Evolutionary conservation across 495 filamentous ascomycete genomes (phyloP).

Genomic region (Aspergillus steynii): DNA sequence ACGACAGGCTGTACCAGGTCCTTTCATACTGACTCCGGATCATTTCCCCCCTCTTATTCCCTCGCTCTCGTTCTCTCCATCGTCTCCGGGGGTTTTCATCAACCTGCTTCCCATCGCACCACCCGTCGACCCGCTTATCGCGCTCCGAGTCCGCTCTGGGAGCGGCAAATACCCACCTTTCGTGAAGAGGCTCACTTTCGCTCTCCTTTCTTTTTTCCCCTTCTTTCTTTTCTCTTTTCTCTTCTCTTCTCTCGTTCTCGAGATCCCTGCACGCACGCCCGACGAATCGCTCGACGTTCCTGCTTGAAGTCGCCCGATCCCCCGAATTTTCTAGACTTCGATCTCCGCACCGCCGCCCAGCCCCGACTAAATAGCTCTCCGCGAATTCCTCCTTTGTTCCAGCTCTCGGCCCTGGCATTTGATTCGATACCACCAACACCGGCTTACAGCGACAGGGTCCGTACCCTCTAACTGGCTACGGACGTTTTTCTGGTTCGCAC

Average conservation of each 20-base stretch:
- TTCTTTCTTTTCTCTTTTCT: not conserved
- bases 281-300: too few species aligned
- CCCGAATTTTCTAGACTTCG: too few species aligned
- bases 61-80: not conserved
- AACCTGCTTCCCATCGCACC: not conserved
- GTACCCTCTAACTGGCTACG: too few species aligned
- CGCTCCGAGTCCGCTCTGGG: slow-evolving; percentile 2
- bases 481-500: too few species aligned
- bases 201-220: not conserved
- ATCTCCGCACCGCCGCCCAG: too few species aligned
- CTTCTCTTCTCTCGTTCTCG: slow-evolving; percentile 1
- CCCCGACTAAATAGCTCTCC: too few species aligned
- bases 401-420: too few species aligned
- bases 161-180: slow-evolving; percentile 2
- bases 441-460: too few species aligned
- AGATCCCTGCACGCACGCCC: not conserved
- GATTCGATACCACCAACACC: too few species aligned
- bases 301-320: too few species aligned
- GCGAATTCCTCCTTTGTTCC: too few species aligned
- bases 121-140: not conserved
- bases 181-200: not conserved
- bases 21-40: slow-evolving; percentile 1
- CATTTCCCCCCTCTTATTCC: slow-evolving; percentile 2
- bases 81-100: too few species aligned
- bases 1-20: slow-evolving; percentile 8